Conservation (phyloP, 2,329 filamentous ascomycete genomes). For the Colletotrichum horii region DNA sequence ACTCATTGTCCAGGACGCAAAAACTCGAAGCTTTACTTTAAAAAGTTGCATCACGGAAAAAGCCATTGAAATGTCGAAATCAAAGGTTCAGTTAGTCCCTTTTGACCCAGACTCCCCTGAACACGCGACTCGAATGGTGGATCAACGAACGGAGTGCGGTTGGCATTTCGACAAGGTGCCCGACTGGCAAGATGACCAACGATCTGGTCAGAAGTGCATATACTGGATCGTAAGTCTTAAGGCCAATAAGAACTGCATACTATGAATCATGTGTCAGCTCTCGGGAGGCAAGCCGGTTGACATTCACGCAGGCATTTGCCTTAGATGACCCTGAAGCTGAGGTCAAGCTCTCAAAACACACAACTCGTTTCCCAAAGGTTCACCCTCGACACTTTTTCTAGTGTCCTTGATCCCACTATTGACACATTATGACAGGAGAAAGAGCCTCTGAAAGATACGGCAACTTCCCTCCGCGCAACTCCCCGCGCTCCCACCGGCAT, state of each 20-base stretch:
- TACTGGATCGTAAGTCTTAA: conserved; percentile 23
- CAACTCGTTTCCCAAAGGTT: conserved; percentile 23
- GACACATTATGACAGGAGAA: not conserved
- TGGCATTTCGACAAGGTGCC: conserved; percentile 26
- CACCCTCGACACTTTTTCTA: fast-evolving
- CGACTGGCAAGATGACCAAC: conserved; percentile 25
- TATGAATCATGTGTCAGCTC: not conserved
- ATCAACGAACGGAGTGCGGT: conserved; percentile 29
- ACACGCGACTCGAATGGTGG: conserved; percentile 26
- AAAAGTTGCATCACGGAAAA: not conserved
- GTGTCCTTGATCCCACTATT: not conserved
- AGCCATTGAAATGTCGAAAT: not conserved
- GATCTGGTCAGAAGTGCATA: conserved; percentile 22
- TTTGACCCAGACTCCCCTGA: conserved; percentile 28
- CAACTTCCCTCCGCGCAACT: not conserved
- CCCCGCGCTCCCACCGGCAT: not conserved
- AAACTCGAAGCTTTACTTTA: not conserved
- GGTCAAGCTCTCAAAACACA: conserved; percentile 26
- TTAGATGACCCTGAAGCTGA: conserved; percentile 5
- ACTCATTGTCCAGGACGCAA: fast-evolving
- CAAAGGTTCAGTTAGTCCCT: conserved; percentile 25
- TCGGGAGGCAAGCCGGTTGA: not conserved
- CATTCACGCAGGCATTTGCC: conserved; percentile 18
- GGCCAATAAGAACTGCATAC: fast-evolving
- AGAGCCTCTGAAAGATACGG: conserved; percentile 21